phyloP scores from a whole-genome alignment of 768 basidiomycete genomes.

The Leccinum longicurvipes region DNA sequence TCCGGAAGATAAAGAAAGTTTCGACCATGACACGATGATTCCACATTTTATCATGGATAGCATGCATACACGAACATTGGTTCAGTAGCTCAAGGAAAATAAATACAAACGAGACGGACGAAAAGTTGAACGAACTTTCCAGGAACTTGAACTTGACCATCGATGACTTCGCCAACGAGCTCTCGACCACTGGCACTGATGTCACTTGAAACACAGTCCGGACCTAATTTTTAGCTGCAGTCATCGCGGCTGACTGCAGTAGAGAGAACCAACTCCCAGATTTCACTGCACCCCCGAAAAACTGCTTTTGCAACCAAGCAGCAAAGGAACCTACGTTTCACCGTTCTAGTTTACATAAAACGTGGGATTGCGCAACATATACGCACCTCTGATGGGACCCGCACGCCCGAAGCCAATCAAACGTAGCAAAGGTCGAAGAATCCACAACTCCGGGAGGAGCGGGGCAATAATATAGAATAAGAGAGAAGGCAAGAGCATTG shows the following conservation, averaged over 20 bases:
- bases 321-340: conserved; percentile 8
- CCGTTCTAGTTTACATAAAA: not conserved
- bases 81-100: not conserved
- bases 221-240: not conserved
- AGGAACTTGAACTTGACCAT: not conserved
- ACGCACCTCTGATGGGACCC: conserved; percentile 13
- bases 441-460: conserved; percentile 13
- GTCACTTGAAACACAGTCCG: not conserved
- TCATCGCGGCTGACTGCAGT: conserved; percentile 15
- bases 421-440: conserved; percentile 5
- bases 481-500: conserved; percentile 4
- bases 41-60: not conserved
- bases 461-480: not conserved
- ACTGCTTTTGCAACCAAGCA: conserved; percentile 4
- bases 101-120: not conserved
- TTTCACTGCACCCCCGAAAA: conserved; percentile 5
- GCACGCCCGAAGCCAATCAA: conserved; percentile 15
- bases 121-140: not conserved
- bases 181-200: not conserved
- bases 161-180: too few species aligned
- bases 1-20: not conserved
- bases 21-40: not conserved
- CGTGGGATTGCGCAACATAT: rapidly evolving
- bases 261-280: conserved; percentile 10
- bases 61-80: not conserved